Conservation (phyloP, 768 basidiomycete genomes). For the Mycena belliarum region DNA sequence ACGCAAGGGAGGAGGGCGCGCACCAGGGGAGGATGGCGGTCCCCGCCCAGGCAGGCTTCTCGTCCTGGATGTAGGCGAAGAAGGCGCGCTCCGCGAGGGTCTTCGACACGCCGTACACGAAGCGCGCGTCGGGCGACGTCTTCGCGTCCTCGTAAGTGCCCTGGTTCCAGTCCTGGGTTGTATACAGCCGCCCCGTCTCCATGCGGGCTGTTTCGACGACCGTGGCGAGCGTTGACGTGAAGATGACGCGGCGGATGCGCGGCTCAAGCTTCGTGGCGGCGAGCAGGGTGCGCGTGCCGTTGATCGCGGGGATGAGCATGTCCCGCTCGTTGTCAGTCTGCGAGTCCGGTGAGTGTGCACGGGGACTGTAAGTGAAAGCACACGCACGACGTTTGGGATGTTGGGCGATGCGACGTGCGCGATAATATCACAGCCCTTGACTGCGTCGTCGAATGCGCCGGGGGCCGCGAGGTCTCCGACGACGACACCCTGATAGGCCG, state of each 20-base stretch:
- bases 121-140: background rate
- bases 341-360: background rate
- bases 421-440: slow-evolving; percentile 46
- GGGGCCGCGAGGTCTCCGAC: slow-evolving; percentile 40
- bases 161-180: slow-evolving; percentile 51
- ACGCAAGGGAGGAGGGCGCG: background rate
- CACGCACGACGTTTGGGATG: slow-evolving; percentile 20
- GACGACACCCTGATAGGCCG: slow-evolving; percentile 38
- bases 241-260: slow-evolving; percentile 43
- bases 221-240: slow-evolving; percentile 36
- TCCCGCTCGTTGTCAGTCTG: slow-evolving; percentile 1
- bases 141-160: slow-evolving; percentile 1
- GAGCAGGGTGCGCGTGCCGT: slow-evolving; percentile 34
- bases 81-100: slow-evolving; percentile 43
- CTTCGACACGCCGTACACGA: slow-evolving; percentile 45
- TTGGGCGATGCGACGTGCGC: slow-evolving; percentile 31
- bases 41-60: slow-evolving; percentile 2
- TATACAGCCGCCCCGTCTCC: slow-evolving; percentile 22
- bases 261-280: slow-evolving; percentile 36
- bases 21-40: background rate
- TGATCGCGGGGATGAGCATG: slow-evolving; percentile 13
- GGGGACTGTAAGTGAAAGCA: too few relatives aligned
- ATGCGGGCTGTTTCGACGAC: background rate
- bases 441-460: slow-evolving; percentile 45
- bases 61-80: slow-evolving; percentile 4